These are phyloP conservation scores for Mycena crocata DNA, from an alignment of 768 basidiomycete species.

Conservation along the genomic window DNA sequence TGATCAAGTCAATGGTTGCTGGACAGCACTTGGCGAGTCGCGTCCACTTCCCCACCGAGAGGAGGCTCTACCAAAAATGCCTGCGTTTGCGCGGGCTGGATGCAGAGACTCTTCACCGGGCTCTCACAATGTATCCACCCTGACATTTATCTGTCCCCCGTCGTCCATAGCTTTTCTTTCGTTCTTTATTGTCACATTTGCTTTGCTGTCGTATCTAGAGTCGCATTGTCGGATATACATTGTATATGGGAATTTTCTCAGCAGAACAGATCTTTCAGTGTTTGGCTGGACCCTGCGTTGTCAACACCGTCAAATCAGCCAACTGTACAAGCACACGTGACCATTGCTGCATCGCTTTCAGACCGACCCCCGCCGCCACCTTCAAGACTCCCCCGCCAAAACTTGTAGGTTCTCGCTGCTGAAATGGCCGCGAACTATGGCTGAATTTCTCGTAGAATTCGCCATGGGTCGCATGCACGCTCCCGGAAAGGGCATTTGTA, in stretches of 20 bases:
- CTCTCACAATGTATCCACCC: conserved; percentile 42
- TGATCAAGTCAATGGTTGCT: conserved; percentile 83
- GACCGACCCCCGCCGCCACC: conserved; percentile 16
- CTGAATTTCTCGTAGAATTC: conserved; percentile 43
- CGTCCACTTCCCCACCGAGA: conserved; percentile 77
- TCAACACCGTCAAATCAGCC: no score
- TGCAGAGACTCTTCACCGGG: conserved; percentile 63
- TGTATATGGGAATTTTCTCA: conserved; percentile 11
- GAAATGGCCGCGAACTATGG: background rate
- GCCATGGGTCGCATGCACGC: conserved; percentile 99
- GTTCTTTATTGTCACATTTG: conserved; percentile 33
- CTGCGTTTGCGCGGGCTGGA: conserved; percentile 77
- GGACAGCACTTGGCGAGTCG: conserved; percentile 86
- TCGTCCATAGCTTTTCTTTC: conserved; percentile 25
- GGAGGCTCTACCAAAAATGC: conserved; percentile 81
- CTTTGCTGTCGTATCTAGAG: conserved; percentile 36
- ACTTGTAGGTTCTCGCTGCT: conserved; percentile 24
- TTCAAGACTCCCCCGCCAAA: conserved; percentile 34
- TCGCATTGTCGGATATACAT: conserved; percentile 27
- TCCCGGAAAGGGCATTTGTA: conserved; percentile 99
- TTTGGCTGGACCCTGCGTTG: no score
- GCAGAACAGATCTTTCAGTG: background rate
- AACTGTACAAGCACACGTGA: background rate
- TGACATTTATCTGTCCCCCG: conserved; percentile 25
- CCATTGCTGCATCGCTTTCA: background rate